These are phyloP conservation scores for Cryptococcus hybrid DNA, from an alignment of 1,284 basidiomycete genomes.

Conservation along the genomic window DNA sequence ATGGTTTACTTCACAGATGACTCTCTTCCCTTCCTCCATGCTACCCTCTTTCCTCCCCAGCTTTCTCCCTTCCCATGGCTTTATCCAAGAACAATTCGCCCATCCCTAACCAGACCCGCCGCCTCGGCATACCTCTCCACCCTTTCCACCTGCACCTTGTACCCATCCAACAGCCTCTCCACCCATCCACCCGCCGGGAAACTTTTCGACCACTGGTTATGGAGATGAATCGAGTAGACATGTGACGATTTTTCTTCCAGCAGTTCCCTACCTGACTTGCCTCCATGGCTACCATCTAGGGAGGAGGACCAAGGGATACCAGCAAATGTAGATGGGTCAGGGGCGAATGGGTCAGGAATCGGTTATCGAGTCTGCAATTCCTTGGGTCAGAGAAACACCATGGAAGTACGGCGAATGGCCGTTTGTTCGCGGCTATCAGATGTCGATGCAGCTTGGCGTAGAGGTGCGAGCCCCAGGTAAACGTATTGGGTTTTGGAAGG, in stretches of 20 bases:
- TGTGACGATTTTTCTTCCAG: constrained; percentile 65
- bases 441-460: constrained; percentile 85
- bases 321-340: constrained; percentile 60
- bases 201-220: constrained; percentile 86
- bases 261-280: constrained; percentile 28
- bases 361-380: constrained; percentile 83
- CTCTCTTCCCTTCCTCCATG: too few species aligned
- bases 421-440: constrained; percentile 66
- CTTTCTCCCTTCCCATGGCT: too few species aligned
- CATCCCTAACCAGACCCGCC: constrained; percentile 6
- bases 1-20: too few species aligned
- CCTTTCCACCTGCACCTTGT: constrained; percentile 52
- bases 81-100: constrained; percentile 1
- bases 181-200: constrained; percentile 80
- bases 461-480: constrained; percentile 87
- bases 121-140: constrained; percentile 13
- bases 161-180: constrained; percentile 64
- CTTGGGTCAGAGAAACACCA: constrained; percentile 89
- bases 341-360: constrained; percentile 79
- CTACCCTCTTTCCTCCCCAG: too few species aligned
- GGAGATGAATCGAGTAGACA: constrained; percentile 83
- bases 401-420: constrained; percentile 84
- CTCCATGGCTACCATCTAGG: constrained; percentile 57
- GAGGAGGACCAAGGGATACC: constrained; percentile 58
- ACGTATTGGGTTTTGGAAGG: constrained; percentile 70